A percentile compares a stretch with the other conserved stretches of the same genome.
Evolutionary conservation across 2,329 filamentous ascomycete genomes (phyloP).

Genomic region (Aspergillus tubingensis): DNA sequence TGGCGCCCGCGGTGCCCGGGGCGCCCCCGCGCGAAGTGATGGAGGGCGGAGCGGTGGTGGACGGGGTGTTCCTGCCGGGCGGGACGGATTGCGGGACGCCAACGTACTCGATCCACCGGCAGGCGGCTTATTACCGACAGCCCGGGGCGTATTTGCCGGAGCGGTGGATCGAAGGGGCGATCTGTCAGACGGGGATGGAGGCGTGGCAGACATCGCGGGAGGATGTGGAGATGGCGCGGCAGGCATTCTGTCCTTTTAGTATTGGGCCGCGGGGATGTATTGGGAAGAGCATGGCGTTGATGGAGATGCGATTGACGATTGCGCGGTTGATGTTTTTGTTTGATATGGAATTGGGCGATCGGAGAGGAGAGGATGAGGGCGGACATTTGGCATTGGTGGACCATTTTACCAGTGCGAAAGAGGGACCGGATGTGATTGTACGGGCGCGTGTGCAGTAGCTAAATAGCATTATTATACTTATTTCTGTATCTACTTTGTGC

Average conservation of each 20-base stretch:
- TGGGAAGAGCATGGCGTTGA: constrained; percentile 47
- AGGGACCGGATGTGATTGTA: constrained; percentile 39
- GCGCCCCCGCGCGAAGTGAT: constrained; percentile 43
- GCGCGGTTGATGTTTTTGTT: constrained; percentile 43
- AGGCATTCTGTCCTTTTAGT: constrained; percentile 68
- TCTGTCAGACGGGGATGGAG: constrained; percentile 38
- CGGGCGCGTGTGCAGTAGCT: neutral
- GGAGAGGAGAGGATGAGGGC: constrained; percentile 34
- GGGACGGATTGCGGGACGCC: constrained; percentile 66
- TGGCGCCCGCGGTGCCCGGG: constrained; percentile 42
- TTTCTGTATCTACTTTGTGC: neutral
- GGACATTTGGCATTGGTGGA: constrained; percentile 41
- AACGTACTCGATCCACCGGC: constrained; percentile 70
- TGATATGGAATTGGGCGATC: constrained; percentile 41
- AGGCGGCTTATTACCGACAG: constrained; percentile 61
- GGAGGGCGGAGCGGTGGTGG: constrained; percentile 39
- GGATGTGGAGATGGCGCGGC: constrained; percentile 57
- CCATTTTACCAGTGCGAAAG: constrained; percentile 42
- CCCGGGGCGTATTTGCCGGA: constrained; percentile 64
- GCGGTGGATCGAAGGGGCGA: constrained; percentile 62
- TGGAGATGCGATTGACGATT: constrained; percentile 45
- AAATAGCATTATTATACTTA: too few species aligned
- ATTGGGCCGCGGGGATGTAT: constrained; percentile 46
- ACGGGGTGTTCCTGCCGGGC: constrained; percentile 43
- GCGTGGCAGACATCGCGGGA: constrained; percentile 50